Conservation (phyloP, 2,329 filamentous ascomycete genomes). For the Ceratocystis diversiconidia region DNA sequence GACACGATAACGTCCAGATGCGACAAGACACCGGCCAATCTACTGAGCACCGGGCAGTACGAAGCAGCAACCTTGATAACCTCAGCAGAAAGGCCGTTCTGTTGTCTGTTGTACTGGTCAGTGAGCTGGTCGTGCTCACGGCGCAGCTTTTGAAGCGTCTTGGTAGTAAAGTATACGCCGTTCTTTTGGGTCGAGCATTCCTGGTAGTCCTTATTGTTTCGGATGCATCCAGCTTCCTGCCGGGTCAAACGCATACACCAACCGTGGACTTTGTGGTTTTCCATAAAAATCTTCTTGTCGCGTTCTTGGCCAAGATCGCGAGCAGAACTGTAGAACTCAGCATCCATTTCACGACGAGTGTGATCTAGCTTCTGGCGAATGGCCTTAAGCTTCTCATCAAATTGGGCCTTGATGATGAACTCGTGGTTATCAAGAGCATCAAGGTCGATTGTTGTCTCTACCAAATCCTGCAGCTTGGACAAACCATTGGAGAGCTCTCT, state of each 20-base stretch:
- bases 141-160: constrained; percentile 60
- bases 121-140: constrained; percentile 89
- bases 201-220: constrained; percentile 77
- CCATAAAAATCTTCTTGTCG: constrained; percentile 97
- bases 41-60: constrained; percentile 85
- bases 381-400: constrained; percentile 75
- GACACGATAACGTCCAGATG: constrained; percentile 92
- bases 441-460: constrained; percentile 93
- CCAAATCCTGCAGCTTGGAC: constrained; percentile 86
- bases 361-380: constrained; percentile 86
- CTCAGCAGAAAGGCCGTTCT: constrained; percentile 78
- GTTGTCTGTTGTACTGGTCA: constrained; percentile 87
- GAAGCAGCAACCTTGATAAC: constrained; percentile 88
- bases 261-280: constrained; percentile 89
- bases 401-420: constrained; percentile 97
- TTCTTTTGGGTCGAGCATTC: constrained; percentile 99
- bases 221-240: constrained; percentile 81
- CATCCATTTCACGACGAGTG: constrained; percentile 66
- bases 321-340: constrained; percentile 63
- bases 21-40: constrained; percentile 72
- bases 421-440: constrained; percentile 93
- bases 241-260: constrained; percentile 93
- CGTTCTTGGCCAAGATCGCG: constrained; percentile 75
- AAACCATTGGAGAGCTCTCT: constrained; percentile 63
- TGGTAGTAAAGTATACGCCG: constrained; percentile 93